Evolutionary conservation across 1,139 yeast species (phyloP).

Genomic region (Kodamaea alishanica): DNA sequence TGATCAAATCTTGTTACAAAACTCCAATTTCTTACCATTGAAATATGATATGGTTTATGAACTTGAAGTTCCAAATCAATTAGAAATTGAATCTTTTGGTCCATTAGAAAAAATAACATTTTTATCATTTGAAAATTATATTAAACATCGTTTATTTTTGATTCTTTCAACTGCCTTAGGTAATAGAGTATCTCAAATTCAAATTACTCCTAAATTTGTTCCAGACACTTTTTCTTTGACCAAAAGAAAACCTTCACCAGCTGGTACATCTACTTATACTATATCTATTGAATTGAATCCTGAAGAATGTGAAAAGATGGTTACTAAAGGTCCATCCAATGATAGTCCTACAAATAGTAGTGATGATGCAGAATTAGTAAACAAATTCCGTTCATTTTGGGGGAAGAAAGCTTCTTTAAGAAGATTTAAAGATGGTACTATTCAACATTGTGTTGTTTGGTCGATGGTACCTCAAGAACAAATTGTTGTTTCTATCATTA

Average conservation of each 20-base stretch:
- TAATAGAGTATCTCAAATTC: conserved; percentile 52
- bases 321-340: conserved; percentile 81
- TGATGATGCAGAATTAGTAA: conserved; percentile 40
- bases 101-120: conserved; percentile 73
- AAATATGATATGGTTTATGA: conserved; percentile 64
- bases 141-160: conserved; percentile 57
- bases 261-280: conserved; percentile 29
- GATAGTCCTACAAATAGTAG: conserved; percentile 18
- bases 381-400: conserved; percentile 81
- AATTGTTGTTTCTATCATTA: conserved; percentile 61
- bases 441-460: conserved; percentile 91
- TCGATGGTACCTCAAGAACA: conserved; percentile 55
- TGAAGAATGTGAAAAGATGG: conserved; percentile 70
- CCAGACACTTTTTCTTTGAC: conserved; percentile 42
- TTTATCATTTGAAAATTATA: conserved; percentile 63
- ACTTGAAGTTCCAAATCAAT: conserved; percentile 41
- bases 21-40: conserved; percentile 52
- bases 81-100: conserved; percentile 48
- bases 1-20: conserved; percentile 73
- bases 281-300: conserved; percentile 73
- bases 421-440: conserved; percentile 85
- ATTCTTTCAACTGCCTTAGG: conserved; percentile 65
- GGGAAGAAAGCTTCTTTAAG: conserved; percentile 81
- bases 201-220: conserved; percentile 28
- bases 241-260: conserved; percentile 52